A percentile compares a stretch with the other conserved stretches of the same genome.
These are phyloP conservation scores for Paramyrothecium roridum DNA, from an alignment of 2,329 filamentous ascomycete genomes.

Conservation along the genomic window DNA sequence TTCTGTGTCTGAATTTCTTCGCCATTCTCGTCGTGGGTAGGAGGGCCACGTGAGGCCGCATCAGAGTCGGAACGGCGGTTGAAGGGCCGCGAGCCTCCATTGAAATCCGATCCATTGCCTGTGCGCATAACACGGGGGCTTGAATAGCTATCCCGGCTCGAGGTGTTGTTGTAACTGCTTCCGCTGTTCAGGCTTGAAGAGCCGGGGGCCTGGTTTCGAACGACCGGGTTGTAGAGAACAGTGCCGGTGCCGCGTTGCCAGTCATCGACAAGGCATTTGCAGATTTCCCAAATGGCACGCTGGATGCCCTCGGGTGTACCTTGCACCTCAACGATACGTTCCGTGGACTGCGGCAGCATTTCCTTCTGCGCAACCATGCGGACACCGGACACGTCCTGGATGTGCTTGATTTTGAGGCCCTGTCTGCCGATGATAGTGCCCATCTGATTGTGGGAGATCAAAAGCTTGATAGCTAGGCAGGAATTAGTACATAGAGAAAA, in stretches of 20 bases:
- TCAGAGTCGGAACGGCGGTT: conserved; percentile 82
- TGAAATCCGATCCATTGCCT: conserved; percentile 96
- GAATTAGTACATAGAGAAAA: conserved; percentile 9
- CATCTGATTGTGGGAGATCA: conserved; percentile 99
- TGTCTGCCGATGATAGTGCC: conserved; percentile 97
- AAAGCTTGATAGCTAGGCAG: conserved; percentile 79
- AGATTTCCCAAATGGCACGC: conserved; percentile 96
- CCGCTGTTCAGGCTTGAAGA: conserved; percentile 42
- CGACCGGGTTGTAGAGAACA: conserved; percentile 94
- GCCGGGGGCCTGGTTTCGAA: conserved; percentile 69
- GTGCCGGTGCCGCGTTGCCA: conserved; percentile 97
- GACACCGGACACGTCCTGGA: conserved; percentile 93
- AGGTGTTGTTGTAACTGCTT: conserved; percentile 33
- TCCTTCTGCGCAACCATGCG: conserved; percentile 99
- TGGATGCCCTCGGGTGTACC: conserved; percentile 93
- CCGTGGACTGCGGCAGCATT: conserved; percentile 98
- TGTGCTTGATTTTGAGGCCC: conserved; percentile 98
- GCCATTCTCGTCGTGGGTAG: conserved; percentile 90
- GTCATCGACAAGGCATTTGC: conserved; percentile 96
- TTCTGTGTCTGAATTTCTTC: conserved; percentile 99
- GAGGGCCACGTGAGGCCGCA: conserved; percentile 73
- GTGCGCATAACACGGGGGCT: conserved; percentile 83
- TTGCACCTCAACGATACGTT: conserved; percentile 95
- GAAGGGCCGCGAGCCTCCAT: conserved; percentile 63
- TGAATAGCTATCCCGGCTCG: conserved; percentile 50